phyloP scores from a whole-genome alignment of 345 rosid species.

The Garcia nutans region DNA sequence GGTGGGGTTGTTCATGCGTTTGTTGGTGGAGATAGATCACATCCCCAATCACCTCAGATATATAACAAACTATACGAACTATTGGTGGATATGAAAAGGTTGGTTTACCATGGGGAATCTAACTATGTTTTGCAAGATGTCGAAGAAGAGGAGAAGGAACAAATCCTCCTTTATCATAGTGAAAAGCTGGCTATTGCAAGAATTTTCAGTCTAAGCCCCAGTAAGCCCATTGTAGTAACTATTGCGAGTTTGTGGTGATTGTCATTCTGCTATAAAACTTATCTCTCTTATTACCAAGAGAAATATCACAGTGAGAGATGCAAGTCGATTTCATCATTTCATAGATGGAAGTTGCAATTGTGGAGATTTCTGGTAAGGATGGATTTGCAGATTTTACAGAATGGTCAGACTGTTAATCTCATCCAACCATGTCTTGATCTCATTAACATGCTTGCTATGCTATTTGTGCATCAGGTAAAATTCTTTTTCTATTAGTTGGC shows the following conservation, averaged over 20 bases:
- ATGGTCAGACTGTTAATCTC: background rate
- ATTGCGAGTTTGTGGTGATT: constrained; percentile 27
- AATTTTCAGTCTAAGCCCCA: constrained; percentile 19
- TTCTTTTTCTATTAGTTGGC: background rate
- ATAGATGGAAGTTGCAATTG: constrained; percentile 32
- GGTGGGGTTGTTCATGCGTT: constrained; percentile 34
- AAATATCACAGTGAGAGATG: constrained; percentile 34
- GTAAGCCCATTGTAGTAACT: constrained; percentile 22
- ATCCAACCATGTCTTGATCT: background rate
- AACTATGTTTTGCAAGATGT: constrained; percentile 33
- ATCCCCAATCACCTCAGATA: constrained; percentile 32
- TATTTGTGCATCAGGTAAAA: background rate
- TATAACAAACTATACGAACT: constrained; percentile 27
- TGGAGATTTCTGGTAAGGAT: constrained; percentile 29
- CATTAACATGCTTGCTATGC: background rate
- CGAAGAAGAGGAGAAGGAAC: constrained; percentile 39
- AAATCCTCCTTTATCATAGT: constrained; percentile 30
- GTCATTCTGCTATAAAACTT: constrained; percentile 36
- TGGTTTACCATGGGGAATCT: constrained; percentile 33
- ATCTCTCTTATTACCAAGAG: constrained; percentile 43
- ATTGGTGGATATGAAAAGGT: constrained; percentile 27
- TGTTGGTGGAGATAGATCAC: constrained; percentile 40
- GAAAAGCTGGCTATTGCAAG: constrained; percentile 41
- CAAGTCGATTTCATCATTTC: constrained; percentile 36
- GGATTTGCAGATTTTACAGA: background rate